phyloP scores from a whole-genome alignment of 768 basidiomycete genomes.

The Hypsizygus marmoreus region DNA sequence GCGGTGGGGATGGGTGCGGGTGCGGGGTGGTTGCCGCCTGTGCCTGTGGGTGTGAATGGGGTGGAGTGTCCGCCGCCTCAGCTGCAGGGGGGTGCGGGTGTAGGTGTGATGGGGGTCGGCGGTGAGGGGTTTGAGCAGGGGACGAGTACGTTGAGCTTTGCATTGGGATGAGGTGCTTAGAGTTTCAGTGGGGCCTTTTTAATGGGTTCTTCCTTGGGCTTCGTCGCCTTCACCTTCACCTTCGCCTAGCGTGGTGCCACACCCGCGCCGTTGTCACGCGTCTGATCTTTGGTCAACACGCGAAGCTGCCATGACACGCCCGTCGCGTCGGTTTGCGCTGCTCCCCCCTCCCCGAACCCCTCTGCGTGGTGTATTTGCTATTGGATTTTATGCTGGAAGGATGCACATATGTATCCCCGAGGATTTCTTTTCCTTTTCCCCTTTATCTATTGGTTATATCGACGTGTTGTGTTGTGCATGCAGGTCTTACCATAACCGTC shows the following conservation, averaged over 20 bases:
- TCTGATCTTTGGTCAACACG: not conserved
- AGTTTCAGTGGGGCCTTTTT: not conserved
- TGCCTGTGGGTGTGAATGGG: not conserved
- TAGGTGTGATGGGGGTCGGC: not conserved
- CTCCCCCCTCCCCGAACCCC: not conserved
- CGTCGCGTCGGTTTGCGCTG: no score
- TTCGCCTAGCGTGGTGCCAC: not conserved
- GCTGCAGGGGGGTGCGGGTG: slow-evolving; percentile 8
- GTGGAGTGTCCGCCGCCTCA: no score
- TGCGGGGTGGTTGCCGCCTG: not conserved
- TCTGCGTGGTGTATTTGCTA: slow-evolving; percentile 1
- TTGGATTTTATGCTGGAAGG: not conserved
- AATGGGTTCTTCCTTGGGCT: not conserved
- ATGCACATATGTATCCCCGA: no score
- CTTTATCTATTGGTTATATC: not conserved
- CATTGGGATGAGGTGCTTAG: slow-evolving; percentile 19
- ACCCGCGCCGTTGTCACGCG: not conserved
- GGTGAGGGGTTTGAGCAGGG: slow-evolving; percentile 9
- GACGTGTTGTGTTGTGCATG: not conserved
- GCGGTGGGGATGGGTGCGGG: not conserved
- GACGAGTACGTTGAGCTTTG: slow-evolving; percentile 29
- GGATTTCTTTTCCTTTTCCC: not conserved
- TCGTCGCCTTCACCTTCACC: not conserved
- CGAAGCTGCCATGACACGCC: no score
- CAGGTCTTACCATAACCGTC: no score